Percentiles rank a stretch among this genome's conserved stretches.
These are phyloP conservation scores for Vigna hirtella DNA, from an alignment of 306 rosid species.

Conservation along the genomic window DNA sequence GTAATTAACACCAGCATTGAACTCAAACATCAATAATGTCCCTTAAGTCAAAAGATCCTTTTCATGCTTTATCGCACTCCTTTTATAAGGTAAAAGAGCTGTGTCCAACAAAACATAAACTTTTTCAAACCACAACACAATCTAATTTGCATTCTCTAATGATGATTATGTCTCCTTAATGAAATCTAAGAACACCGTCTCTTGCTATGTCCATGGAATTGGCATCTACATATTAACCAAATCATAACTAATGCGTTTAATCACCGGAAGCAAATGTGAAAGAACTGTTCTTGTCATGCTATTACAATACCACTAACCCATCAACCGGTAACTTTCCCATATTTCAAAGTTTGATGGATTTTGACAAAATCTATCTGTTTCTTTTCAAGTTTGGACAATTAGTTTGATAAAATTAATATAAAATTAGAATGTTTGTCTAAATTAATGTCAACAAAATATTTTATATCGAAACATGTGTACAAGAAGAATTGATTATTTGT, in stretches of 20 bases:
- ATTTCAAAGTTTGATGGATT: not conserved
- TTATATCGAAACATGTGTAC: not conserved
- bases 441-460: not conserved
- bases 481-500: not conserved
- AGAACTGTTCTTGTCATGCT: not conserved
- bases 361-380: not conserved
- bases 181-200: not conserved
- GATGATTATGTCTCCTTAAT: not conserved
- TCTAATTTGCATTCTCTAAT: not conserved
- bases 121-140: not conserved
- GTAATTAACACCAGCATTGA: slow-evolving; percentile 8
- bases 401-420: not conserved
- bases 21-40: slow-evolving; percentile 16
- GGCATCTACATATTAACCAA: not conserved
- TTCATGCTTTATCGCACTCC: not conserved
- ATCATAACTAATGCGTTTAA: not conserved
- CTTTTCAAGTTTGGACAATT: not conserved
- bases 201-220: not conserved
- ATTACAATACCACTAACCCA: not conserved
- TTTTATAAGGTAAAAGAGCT: not conserved
- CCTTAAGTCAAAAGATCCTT: slow-evolving; percentile 26
- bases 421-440: not conserved
- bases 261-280: not conserved
- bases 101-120: not conserved
- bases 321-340: not conserved